Base-by-base conservation (phyloP, 192 early-diverging fungal species). In the Coemansia sp. region DNA sequence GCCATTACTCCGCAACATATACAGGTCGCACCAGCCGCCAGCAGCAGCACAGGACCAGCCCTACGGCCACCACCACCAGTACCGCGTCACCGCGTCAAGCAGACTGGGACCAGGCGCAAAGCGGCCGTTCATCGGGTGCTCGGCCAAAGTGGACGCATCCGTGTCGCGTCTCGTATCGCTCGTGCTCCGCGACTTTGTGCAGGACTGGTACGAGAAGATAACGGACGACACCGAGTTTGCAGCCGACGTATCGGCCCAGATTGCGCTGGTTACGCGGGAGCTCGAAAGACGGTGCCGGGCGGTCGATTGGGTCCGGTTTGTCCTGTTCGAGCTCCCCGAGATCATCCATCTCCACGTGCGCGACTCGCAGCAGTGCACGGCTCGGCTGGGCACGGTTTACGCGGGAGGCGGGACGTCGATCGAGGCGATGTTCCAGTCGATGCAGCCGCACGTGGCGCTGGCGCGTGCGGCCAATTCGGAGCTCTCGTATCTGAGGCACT, bases 381-480 rank as follows among this genome's bases (percentile, higher is more conserved):
- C 75, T 10, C 67, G 80, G 9, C 59, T 83, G 38, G 72, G 67
- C 16, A 83, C 80, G 15, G 75, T 76, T 6, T 83, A 83, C 52
- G 80, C 64, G 37, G 80, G 80, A 0, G 61, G 72, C 4, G 72
- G 74, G 32, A 75, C 67, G 10, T 83, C 80, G 2, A 74, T 83
- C 12, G 80, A 83, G 41, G 75, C 71, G 1, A 67, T 77, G 26
- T 77, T 83, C 40, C 80, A 83, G 70, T 77, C 71, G 42, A 77
- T 76, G 75, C 80, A 83, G 65, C 80, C 80, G 53, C 80, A 83
- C 48, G 75, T 77, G 59, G 80, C 80, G 19, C 56, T 83, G 59
- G 57, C 63, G 9, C 62, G 60, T 64, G 80, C 80, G 3, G 80
- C 80, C 5, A 74, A 83, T 54, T 83, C 80, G 48, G 80, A 83